phyloP scores from a whole-genome alignment of 176 grass and related monocot species.

The Zoysia pacifica region DNA sequence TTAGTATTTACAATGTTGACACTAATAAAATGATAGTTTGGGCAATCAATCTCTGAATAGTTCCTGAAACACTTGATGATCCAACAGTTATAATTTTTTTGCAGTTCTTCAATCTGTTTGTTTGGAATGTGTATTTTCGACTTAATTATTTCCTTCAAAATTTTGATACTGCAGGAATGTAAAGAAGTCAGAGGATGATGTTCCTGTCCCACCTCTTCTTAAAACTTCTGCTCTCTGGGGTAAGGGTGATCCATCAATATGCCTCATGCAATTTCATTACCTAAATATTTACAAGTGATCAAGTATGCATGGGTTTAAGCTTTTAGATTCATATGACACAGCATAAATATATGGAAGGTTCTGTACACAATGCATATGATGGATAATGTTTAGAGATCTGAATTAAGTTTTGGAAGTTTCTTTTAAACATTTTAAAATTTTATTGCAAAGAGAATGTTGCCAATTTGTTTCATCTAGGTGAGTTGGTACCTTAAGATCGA shows the following conservation, averaged over 20 bases:
- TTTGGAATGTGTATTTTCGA: neutral
- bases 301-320: neutral
- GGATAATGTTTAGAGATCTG: neutral
- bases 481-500: no score
- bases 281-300: neutral
- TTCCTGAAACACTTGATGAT: neutral
- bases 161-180: slow-evolving; percentile 63
- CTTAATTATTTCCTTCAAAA: slow-evolving; percentile 29
- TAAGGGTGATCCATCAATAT: slow-evolving; percentile 38
- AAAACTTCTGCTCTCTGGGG: slow-evolving; percentile 90
- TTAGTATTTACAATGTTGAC: neutral
- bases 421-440: neutral
- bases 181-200: slow-evolving; percentile 92
- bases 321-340: neutral
- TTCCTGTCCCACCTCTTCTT: slow-evolving; percentile 88
- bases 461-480: neutral
- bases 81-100: neutral
- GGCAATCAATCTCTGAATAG: neutral
- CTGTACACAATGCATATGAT: neutral
- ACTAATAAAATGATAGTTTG: slow-evolving; percentile 14
- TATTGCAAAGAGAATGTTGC: neutral
- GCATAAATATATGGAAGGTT: slow-evolving; percentile 16
- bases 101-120: neutral
- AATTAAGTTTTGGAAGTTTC: neutral
- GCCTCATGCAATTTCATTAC: neutral